Conservation (phyloP, 2,329 filamentous ascomycete genomes). For the Endothia cerciana region DNA sequence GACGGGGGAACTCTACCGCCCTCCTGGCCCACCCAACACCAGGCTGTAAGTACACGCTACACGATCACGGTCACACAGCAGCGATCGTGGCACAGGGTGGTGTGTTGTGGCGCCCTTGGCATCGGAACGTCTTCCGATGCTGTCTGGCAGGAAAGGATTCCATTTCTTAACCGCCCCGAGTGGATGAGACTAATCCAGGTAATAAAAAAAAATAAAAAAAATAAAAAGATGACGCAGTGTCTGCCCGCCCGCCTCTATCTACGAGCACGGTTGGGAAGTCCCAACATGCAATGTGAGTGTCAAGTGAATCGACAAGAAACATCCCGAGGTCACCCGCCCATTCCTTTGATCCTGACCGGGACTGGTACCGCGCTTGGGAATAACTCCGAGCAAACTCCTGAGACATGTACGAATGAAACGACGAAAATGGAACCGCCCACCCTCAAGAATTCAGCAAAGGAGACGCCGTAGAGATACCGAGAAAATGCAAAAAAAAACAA, state of each 20-base stretch:
- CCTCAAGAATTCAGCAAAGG: neutral
- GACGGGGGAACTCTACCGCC: neutral
- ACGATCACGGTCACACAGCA: constrained; percentile 10
- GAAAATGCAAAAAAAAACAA: constrained; percentile 1
- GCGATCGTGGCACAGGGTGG: neutral
- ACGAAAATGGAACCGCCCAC: neutral
- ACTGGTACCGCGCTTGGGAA: constrained; percentile 5
- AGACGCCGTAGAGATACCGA: neutral
- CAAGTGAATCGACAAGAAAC: neutral
- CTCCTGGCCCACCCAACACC: neutral
- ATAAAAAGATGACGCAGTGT: neutral
- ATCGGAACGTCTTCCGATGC: constrained; percentile 6
- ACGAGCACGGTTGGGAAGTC: neutral
- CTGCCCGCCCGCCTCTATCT: neutral
- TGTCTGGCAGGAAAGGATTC: neutral
- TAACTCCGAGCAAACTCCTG: neutral
- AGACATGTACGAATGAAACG: neutral
- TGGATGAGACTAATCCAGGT: neutral
- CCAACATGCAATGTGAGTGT: constrained; percentile 5
- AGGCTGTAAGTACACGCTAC: neutral
- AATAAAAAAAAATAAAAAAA: neutral
- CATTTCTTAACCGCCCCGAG: neutral
- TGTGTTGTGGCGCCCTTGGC: constrained; percentile 11
- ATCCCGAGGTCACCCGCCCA: neutral
- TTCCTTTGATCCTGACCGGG: neutral